Base-by-base conservation (phyloP, 2,329 filamentous ascomycete species). In the Claviceps humidiphila region DNA sequence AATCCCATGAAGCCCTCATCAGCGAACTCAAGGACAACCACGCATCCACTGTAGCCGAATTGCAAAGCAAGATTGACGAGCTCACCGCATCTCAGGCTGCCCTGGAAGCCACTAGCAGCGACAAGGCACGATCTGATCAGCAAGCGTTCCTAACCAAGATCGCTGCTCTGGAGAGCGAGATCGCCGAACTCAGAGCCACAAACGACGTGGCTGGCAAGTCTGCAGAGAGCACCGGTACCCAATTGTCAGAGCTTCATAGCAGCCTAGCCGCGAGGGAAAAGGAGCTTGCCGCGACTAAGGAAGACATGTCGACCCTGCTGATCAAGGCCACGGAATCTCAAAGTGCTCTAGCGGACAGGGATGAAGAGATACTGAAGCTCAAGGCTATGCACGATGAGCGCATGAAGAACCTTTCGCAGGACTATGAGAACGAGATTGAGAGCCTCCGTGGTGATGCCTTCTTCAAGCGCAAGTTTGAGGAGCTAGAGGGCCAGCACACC, bases 361-460 rank as follows among this genome's bases (percentile, higher is more conserved):
- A 77, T 8, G 69, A 67, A 24, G 68, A 71, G 24, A 72, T 77
- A 24, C 66, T 72, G 14, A 73, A 74, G 60, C 64, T 81, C 54
- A 74, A 80, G 63, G 68, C 70, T 43, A 75, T 74, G 62, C 77
- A 84, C 60, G 72, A 78, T 55, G 72, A 76, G 57, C 77, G 80
- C 60, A 71, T 84, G 57, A 71, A 77, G 63, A 74, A 73, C 55
- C 64, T 84, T 51, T 79, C 78, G 1, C 70, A 77, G 56, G 80
- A 83, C 57, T 82, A 81, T 57, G 76, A 83, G 61, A 72, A 74
- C n/a, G 80, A 84, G 63, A 82, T 84, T 51, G 80, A 83, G 60
- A 76, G 75, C 53, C 73, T 83, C 16, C 74, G 76, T 53, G 80
- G 78, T 22, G 79, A 84, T 56, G 79, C 80, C 14, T 77, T 77